phyloP scores from a whole-genome alignment of 2,329 filamentous ascomycete genomes.

The Ophiostoma sp. region DNA sequence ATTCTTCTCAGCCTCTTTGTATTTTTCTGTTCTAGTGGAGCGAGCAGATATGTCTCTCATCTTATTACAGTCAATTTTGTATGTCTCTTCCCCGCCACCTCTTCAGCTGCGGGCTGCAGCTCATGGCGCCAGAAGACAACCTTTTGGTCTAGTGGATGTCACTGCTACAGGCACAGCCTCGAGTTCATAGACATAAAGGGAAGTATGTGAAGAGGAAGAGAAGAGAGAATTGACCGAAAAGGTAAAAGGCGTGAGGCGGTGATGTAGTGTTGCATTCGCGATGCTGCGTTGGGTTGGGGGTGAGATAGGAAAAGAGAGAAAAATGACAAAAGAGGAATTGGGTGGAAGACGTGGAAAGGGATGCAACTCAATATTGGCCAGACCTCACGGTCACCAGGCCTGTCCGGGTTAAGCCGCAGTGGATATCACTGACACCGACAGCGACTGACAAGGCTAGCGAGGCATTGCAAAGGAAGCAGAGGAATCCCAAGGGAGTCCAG shows the following conservation, averaged over 20 bases:
- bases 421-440: neutral
- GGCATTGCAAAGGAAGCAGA: neutral
- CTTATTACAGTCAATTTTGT: neutral
- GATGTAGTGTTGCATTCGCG: neutral
- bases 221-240: neutral
- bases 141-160: neutral
- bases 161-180: neutral
- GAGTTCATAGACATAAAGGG: neutral
- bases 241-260: neutral
- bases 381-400: neutral
- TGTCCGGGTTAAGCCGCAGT: neutral
- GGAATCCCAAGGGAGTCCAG: neutral
- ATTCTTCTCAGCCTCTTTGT: neutral
- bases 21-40: neutral
- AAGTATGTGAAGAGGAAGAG: neutral
- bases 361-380: slow-evolving; percentile 5
- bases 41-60: neutral
- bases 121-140: neutral
- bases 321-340: neutral
- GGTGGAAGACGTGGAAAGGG: neutral
- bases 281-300: neutral
- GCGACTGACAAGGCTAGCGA: neutral
- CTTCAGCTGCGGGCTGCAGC: neutral
- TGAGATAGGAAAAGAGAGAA: neutral
- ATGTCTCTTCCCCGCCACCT: neutral